phyloP scores from a whole-genome alignment of 1,139 yeast genomes.

The Candida labiduridarum region DNA sequence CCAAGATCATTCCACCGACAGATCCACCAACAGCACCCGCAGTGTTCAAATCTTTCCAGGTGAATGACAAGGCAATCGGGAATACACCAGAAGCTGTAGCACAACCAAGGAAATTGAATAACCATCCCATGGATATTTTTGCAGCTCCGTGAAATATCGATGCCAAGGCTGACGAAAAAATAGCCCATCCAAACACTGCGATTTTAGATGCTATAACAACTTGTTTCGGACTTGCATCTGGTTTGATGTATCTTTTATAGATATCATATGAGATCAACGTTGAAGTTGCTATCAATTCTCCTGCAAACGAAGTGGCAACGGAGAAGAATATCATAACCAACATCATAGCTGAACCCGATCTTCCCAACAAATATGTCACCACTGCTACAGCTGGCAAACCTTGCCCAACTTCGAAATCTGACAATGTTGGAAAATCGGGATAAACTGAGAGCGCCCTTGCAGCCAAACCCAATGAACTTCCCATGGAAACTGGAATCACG shows the following conservation, averaged over 20 bases:
- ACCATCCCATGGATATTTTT: conserved; percentile 29
- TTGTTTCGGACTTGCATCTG: conserved; percentile 42
- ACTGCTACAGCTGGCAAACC: conserved; percentile 49
- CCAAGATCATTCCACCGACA: conserved; percentile 28
- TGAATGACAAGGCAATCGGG: conserved; percentile 42
- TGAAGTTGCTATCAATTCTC: conserved; percentile 51
- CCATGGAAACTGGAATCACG: conserved; percentile 42
- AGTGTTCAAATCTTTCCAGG: conserved; percentile 40
- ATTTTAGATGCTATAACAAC: conserved; percentile 42
- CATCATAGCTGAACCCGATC: conserved; percentile 44
- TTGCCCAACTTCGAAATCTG: conserved; percentile 26
- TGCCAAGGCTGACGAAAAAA: conserved; percentile 39
- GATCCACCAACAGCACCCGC: conserved; percentile 34
- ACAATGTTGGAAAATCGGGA: conserved; percentile 30
- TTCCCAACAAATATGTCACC: conserved; percentile 45
- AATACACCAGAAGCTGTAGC: conserved; percentile 38
- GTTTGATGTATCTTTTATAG: conserved; percentile 46
- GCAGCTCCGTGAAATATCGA: conserved; percentile 43
- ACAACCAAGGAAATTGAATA: conserved; percentile 43
- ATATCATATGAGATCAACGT: conserved; percentile 50
- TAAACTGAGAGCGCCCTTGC: conserved; percentile 31
- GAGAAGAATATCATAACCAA: conserved; percentile 51
- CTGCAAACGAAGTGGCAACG: conserved; percentile 51
- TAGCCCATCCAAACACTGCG: conserved; percentile 33
- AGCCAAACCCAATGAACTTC: conserved; percentile 43